Base-by-base conservation (phyloP, 2,329 filamentous ascomycete species). In the Claviceps purpurea region DNA sequence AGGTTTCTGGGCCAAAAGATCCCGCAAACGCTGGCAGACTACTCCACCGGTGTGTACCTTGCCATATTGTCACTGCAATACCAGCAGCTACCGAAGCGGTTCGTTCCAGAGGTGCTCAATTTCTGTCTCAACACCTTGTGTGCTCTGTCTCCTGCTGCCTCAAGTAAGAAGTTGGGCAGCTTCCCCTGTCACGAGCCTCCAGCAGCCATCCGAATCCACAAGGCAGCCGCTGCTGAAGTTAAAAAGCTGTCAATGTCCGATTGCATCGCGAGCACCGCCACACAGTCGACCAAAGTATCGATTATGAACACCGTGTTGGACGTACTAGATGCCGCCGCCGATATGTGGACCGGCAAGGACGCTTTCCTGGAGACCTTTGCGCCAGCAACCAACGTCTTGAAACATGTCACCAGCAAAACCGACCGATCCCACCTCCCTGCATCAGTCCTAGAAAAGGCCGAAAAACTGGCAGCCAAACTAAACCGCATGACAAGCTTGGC, bases 81-180 rank as follows among this genome's bases (percentile, higher is more conserved):
- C 67, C 89, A 96, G 68, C 73, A 75, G 39, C 72, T 91, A 6
- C 84, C 91, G 5, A 93, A 89, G 71, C 78, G 93, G 60, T 95
- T 91, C 67, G 76, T 96, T 47, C 93, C 93, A 0, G 93, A 98
- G 68, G 77, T 90, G 37, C 74, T 95, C 59, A 88, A 88, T 64
- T 96, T 89, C 65, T 77, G 80, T 26, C 70, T 89, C 45, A 89
- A 91, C 65, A 85, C 84, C 0, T 69, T 97, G 20, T 78, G 73
- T 57, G 76, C 79, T 10, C 71, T 91, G 30, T 76, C 80, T n/a
- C 85, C 84, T 1, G 62, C 65, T 13, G 73, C 77, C 47, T 60
- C 73, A 2, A 62, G 68, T 10, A 68, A 69, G 10, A 60, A 65
- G n/a, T 64, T 77, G 1, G 79, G 77, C 3, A 70, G 67, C 54